Conservation (phyloP, 345 rosid species). For the Bretschneidera sinensis region DNA sequence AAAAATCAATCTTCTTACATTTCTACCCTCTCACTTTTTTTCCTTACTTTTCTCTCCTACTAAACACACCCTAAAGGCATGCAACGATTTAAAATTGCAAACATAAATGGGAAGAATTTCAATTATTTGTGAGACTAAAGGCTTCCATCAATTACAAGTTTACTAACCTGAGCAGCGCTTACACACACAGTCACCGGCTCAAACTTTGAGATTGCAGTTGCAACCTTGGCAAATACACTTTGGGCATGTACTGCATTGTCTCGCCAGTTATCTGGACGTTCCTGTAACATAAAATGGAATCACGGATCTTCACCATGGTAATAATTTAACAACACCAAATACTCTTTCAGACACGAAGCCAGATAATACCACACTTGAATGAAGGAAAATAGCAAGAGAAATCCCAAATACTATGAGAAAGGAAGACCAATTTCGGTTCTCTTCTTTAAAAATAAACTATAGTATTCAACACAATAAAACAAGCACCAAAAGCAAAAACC, state of each 20-base stretch:
- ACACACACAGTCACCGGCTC: conserved; percentile 91
- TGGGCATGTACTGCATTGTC: conserved; percentile 60
- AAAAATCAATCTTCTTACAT: too few relatives aligned
- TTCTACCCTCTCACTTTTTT: too few relatives aligned
- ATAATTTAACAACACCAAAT: not conserved
- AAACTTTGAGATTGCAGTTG: conserved; percentile 70
- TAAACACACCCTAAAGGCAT: too few relatives aligned
- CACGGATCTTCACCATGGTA: not conserved
- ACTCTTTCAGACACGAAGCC: not conserved
- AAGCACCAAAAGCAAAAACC: not conserved
- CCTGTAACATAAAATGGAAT: conserved; percentile 37
- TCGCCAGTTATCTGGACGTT: conserved; percentile 92
- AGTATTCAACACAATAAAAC: not conserved
- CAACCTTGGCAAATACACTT: conserved; percentile 51
- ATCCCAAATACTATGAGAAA: not conserved
- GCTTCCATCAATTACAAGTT: conserved; percentile 8
- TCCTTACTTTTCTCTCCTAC: too few relatives aligned
- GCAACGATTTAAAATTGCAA: conserved; percentile 3
- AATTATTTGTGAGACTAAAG: not conserved
- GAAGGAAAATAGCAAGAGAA: not conserved
- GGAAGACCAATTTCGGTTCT: not conserved
- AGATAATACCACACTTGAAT: not conserved
- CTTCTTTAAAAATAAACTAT: too few relatives aligned
- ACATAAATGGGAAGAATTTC: too few relatives aligned
- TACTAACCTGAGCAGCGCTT: conserved; percentile 69